Evolutionary conservation across 1,284 basidiomycete species (phyloP).

Genomic region (Heterobasidion occidentale): DNA sequence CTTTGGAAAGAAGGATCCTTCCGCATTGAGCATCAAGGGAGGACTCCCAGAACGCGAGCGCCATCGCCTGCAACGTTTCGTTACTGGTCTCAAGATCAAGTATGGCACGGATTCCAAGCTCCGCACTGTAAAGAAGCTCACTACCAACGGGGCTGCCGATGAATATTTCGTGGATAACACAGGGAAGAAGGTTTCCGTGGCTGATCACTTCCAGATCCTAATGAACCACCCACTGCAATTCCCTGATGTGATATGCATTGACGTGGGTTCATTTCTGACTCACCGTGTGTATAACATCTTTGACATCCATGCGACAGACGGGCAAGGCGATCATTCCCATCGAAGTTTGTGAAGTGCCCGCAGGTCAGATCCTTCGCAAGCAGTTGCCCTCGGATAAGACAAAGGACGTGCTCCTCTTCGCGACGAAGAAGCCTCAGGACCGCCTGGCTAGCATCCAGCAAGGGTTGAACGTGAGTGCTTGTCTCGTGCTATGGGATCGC

Average conservation of each 20-base stretch:
- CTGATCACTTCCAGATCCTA: neutral
- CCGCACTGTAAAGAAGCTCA: slow-evolving; percentile 15
- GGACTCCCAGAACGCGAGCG: slow-evolving; percentile 47
- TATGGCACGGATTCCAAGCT: slow-evolving; percentile 4
- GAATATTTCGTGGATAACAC: neutral
- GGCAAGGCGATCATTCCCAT: slow-evolving; percentile 36
- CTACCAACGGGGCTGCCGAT: slow-evolving; percentile 2
- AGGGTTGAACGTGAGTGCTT: slow-evolving; percentile 40
- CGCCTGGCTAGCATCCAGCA: slow-evolving; percentile 51
- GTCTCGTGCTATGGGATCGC: neutral
- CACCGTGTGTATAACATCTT: neutral
- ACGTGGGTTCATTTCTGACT: too few relatives aligned
- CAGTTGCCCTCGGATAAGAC: slow-evolving; percentile 64
- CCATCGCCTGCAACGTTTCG: slow-evolving; percentile 51
- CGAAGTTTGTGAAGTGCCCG: slow-evolving; percentile 55
- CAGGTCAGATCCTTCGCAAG: slow-evolving; percentile 69
- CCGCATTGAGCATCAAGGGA: slow-evolving; percentile 31
- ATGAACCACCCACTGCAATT: neutral
- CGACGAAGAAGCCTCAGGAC: slow-evolving; percentile 57
- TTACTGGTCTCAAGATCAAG: slow-evolving; percentile 39
- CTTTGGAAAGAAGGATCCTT: slow-evolving; percentile 32
- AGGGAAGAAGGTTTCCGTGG: neutral
- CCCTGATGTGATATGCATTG: too few relatives aligned
- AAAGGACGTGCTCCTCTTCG: slow-evolving; percentile 58
- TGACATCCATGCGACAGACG: neutral